A percentile compares a stretch with the other conserved stretches of the same genome.
Evolutionary conservation across 176 grass and related monocot genomes (phyloP).

Genomic region (Musa itinerans): DNA sequence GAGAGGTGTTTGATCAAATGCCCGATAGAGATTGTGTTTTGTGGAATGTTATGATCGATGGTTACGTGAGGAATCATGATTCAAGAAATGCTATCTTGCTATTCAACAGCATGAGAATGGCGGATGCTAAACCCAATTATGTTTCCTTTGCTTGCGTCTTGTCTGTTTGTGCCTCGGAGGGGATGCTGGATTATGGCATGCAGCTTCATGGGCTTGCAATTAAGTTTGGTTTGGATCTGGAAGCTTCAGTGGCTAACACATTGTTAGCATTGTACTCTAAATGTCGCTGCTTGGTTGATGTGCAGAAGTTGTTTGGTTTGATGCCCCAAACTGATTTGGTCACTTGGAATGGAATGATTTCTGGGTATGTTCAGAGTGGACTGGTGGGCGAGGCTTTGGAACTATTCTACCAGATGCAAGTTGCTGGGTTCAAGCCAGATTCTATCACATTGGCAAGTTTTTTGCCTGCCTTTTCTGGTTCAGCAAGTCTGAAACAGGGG

Average conservation of each 20-base stretch:
- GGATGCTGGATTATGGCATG: slow-evolving; percentile 40
- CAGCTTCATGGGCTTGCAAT: slow-evolving; percentile 66
- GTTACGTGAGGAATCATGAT: slow-evolving; percentile 38
- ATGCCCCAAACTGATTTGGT: slow-evolving; percentile 52
- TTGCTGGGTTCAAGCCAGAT: slow-evolving; percentile 40
- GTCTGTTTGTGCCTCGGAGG: slow-evolving; percentile 44
- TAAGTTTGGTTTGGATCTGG: slow-evolving; percentile 50
- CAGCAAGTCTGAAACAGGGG: slow-evolving; percentile 41
- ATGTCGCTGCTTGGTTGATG: slow-evolving; percentile 43
- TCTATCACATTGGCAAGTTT: slow-evolving; percentile 63
- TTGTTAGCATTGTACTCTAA: slow-evolving; percentile 77
- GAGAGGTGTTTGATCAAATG: slow-evolving; percentile 70
- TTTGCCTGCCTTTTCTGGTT: slow-evolving; percentile 55
- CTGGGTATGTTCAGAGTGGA: slow-evolving; percentile 67
- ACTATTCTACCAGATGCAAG: slow-evolving; percentile 61
- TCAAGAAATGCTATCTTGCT: slow-evolving; percentile 24
- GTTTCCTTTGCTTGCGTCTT: slow-evolving; percentile 58
- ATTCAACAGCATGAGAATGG: slow-evolving; percentile 41
- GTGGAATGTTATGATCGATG: slow-evolving; percentile 83
- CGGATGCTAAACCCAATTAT: slow-evolving; percentile 31
- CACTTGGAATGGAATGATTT: slow-evolving; percentile 78
- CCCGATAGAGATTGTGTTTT: slow-evolving; percentile 48
- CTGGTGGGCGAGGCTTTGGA: slow-evolving; percentile 41
- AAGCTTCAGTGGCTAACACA: slow-evolving; percentile 50
- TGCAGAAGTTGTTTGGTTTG: slow-evolving; percentile 45